A percentile compares a stretch with the other conserved stretches of the same genome.
phyloP scores from a whole-genome alignment of 1,139 yeast species.

The Nakaseomyces bracarensis region DNA sequence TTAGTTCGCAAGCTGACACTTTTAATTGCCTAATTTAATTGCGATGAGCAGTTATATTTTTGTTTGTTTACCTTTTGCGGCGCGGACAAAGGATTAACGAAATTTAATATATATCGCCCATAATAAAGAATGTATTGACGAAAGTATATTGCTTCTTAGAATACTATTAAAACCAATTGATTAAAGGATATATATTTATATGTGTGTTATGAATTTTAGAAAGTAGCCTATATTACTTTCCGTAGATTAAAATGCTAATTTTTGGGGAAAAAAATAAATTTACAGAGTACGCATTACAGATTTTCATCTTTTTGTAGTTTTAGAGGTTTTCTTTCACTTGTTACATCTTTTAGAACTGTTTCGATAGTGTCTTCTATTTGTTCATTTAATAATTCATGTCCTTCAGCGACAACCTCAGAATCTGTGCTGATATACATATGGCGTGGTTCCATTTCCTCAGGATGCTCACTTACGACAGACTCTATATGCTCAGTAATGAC shows the following conservation, averaged over 20 bases:
- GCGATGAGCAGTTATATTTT: too few relatives aligned
- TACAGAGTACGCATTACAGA: background rate
- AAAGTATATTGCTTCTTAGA: too few relatives aligned
- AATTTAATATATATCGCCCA: too few relatives aligned
- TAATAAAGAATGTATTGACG: too few relatives aligned
- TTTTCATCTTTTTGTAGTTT: constrained; percentile 10
- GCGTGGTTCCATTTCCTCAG: background rate
- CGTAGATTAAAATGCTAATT: too few relatives aligned
- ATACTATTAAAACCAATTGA: too few relatives aligned
- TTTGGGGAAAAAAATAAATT: too few relatives aligned
- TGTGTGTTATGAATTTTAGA: background rate
- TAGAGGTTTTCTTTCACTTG: constrained; percentile 36
- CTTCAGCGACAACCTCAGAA: constrained; percentile 5
- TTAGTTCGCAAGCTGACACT: too few relatives aligned
- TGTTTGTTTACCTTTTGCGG: too few relatives aligned
- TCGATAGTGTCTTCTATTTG: constrained; percentile 14
- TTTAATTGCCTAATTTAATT: too few relatives aligned
- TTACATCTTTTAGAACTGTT: constrained; percentile 16
- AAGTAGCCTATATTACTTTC: too few relatives aligned
- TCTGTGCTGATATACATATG: background rate
- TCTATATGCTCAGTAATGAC: constrained; percentile 10
- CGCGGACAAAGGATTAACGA: too few relatives aligned
- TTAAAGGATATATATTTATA: background rate
- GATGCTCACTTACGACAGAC: constrained; percentile 6
- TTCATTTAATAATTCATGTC: constrained; percentile 3